phyloP scores from a whole-genome alignment of 2,329 filamentous ascomycete genomes.

The Penicillium sp. region DNA sequence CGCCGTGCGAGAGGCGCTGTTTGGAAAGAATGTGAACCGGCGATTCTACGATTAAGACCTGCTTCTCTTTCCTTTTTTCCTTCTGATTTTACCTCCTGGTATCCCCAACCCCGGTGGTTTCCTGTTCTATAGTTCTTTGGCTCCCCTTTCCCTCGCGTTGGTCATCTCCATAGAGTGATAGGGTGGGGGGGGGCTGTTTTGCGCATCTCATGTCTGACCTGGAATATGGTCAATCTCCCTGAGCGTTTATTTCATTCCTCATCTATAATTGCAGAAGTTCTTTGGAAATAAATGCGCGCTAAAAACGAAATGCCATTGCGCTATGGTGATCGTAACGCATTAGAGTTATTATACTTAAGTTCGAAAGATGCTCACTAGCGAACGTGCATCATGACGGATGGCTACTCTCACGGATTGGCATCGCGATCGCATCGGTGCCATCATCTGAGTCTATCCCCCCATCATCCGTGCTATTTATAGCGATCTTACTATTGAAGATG shows the following conservation, averaged over 20 bases:
- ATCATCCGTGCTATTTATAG: not conserved
- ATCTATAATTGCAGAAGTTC: constrained; percentile 13
- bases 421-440: not conserved
- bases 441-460: not conserved
- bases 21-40: constrained; percentile 92
- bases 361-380: too few species aligned
- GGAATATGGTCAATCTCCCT: constrained; percentile 19
- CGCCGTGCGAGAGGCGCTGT: constrained; percentile 77
- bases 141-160: constrained; percentile 13
- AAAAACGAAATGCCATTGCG: constrained; percentile 9
- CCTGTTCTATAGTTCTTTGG: constrained; percentile 24
- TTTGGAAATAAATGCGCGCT: constrained; percentile 11
- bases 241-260: constrained; percentile 20
- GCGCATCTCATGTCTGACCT: constrained; percentile 20
- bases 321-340: constrained; percentile 13
- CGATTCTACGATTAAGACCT: constrained; percentile 79
- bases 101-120: constrained; percentile 11
- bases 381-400: not conserved
- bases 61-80: constrained; percentile 2
- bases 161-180: constrained; percentile 22
- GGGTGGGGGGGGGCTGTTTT: constrained; percentile 17
- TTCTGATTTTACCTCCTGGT: constrained; percentile 2
- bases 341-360: too few species aligned
- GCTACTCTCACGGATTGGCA: constrained; percentile 9
- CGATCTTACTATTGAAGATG: constrained; percentile 9